These are phyloP conservation scores for Geotrichum phurueaensis DNA, from an alignment of 1,139 yeast genomes.

Conservation along the genomic window DNA sequence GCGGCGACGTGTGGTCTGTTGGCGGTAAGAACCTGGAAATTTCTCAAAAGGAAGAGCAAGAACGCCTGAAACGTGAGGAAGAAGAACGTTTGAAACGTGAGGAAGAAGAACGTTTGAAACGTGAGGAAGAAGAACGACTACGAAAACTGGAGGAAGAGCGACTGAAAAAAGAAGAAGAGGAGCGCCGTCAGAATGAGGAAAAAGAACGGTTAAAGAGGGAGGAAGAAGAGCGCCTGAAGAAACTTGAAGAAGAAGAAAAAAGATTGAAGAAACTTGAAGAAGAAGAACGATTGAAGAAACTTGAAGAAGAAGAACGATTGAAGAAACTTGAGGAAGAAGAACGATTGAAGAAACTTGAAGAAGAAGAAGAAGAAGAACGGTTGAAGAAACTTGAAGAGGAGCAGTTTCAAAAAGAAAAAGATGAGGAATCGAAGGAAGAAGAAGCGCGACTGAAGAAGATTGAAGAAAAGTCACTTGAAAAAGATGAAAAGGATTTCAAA, in stretches of 20 bases:
- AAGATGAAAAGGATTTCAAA: slow-evolving; percentile 33
- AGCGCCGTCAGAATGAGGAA: slow-evolving; percentile 46
- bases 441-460: slow-evolving; percentile 26
- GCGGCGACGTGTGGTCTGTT: slow-evolving; percentile 28
- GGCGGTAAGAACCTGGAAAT: slow-evolving; percentile 13
- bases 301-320: neutral
- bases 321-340: slow-evolving; percentile 28
- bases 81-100: neutral
- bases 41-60: neutral
- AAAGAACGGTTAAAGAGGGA: neutral
- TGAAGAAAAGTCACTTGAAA: slow-evolving; percentile 20
- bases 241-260: neutral
- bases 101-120: neutral
- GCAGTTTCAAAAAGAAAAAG: neutral
- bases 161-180: neutral
- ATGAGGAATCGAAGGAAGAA: neutral
- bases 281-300: neutral
- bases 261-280: neutral
- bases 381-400: neutral
- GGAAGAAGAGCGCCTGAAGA: neutral
- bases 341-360: neutral
- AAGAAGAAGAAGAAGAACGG: neutral
- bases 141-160: neutral
- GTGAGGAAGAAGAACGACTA: neutral
- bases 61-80: neutral